Evolutionary conservation across 768 basidiomycete species (phyloP).

Genomic region (Suillus clintonianus): DNA sequence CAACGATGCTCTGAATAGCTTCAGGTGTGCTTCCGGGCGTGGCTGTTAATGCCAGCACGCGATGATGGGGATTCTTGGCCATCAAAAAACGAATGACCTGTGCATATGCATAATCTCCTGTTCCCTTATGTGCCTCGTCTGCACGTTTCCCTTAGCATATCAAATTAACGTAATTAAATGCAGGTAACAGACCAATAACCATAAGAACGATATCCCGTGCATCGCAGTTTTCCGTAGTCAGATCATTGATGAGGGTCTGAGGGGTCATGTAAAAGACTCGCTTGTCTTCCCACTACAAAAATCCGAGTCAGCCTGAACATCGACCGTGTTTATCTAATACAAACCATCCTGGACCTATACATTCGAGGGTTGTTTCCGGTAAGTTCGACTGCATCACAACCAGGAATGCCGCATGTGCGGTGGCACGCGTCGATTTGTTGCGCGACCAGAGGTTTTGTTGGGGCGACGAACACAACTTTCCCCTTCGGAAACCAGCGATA

Average conservation of each 20-base stretch:
- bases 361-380: slow-evolving; percentile 70
- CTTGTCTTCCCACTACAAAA: slow-evolving; percentile 71
- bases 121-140: slow-evolving; percentile 97
- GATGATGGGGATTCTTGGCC: slow-evolving; percentile 92
- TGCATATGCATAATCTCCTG: slow-evolving; percentile 91
- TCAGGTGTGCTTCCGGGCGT: slow-evolving; percentile 89
- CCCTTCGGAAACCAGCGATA: slow-evolving; percentile 93
- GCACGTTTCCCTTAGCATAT: slow-evolving; percentile 8
- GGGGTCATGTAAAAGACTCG: slow-evolving; percentile 95
- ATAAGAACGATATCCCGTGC: slow-evolving; percentile 78
- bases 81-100: slow-evolving; percentile 87
- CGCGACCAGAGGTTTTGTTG: slow-evolving; percentile 93
- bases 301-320: neutral
- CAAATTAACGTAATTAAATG: neutral
- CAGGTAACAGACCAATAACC: slow-evolving; percentile 68
- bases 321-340: slow-evolving; percentile 20
- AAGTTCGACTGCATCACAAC: slow-evolving; percentile 80
- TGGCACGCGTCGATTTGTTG: slow-evolving; percentile 96
- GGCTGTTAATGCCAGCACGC: slow-evolving; percentile 91
- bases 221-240: slow-evolving; percentile 73
- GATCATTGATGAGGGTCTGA: slow-evolving; percentile 90
- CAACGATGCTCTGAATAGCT: slow-evolving; percentile 88
- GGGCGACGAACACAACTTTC: slow-evolving; percentile 93
- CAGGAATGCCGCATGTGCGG: slow-evolving; percentile 89
- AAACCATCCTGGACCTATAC: slow-evolving; percentile 60